Conservation (phyloP, 202 grass and related monocot genomes). For the Eragrostis tef region DNA sequence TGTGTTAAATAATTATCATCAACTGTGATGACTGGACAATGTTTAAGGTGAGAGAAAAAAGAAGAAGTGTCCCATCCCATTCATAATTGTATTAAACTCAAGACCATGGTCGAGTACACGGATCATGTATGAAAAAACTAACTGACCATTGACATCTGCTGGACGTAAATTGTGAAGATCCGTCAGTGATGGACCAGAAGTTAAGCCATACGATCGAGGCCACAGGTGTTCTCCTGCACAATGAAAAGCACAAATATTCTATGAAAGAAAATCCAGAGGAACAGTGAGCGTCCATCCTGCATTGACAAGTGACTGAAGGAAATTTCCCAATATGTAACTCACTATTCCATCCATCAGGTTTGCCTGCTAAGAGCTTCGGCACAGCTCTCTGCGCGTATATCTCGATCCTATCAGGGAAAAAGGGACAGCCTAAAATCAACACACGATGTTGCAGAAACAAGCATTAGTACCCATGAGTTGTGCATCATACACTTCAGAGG, state of each 20-base stretch:
- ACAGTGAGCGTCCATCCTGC: not conserved
- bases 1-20: not conserved
- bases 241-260: not conserved
- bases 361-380: conserved; percentile 67
- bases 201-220: conserved; percentile 73
- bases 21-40: not conserved
- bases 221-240: conserved; percentile 80
- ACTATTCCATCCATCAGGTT: conserved; percentile 83
- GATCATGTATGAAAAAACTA: conserved; percentile 1
- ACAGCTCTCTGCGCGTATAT: conserved; percentile 72
- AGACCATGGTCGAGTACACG: not conserved
- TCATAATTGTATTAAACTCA: not conserved
- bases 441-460: conserved; percentile 10
- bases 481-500: conserved; percentile 61
- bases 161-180: conserved; percentile 78
- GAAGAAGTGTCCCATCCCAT: not conserved
- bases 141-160: conserved; percentile 70
- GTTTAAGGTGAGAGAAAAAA: not conserved
- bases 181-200: conserved; percentile 49
- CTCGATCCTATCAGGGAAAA: conserved; percentile 52
- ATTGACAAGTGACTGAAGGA: not conserved
- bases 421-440: not conserved
- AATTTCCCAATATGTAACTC: conserved; percentile 50
- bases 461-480: conserved; percentile 6
- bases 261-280: not conserved